Conservation (phyloP, 441 rosid genomes). For the Mallotus repandus region DNA sequence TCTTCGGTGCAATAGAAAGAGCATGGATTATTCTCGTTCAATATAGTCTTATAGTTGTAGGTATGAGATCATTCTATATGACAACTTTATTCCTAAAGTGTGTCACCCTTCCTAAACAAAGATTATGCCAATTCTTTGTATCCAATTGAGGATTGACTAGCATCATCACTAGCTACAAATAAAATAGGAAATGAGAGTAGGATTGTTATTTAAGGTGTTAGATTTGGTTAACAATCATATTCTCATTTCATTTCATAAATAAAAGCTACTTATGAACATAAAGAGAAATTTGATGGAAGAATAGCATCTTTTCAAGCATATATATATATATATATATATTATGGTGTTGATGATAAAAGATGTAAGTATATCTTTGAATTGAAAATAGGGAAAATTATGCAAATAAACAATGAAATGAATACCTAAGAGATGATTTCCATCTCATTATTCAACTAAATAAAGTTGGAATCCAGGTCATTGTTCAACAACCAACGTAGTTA, state of each 20-base stretch:
- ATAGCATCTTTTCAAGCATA: slow-evolving; percentile 7
- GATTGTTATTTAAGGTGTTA: not conserved
- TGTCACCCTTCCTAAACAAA: not conserved
- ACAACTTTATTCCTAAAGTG: not conserved
- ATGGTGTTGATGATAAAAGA: not conserved
- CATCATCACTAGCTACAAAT: not conserved
- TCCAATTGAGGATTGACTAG: not conserved
- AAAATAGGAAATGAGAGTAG: not conserved
- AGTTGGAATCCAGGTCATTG: slow-evolving; percentile 64
- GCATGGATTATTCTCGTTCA: not conserved
- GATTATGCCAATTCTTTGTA: slow-evolving; percentile 6
- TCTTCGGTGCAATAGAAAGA: not conserved
- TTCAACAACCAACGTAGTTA: slow-evolving; percentile 39
- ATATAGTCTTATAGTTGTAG: not conserved
- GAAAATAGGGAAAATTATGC: slow-evolving; percentile 11
- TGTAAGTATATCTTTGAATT: not conserved
- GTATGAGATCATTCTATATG: not conserved
- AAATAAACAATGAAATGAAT: slow-evolving; percentile 7
- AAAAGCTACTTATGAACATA: not conserved
- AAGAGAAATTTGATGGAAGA: not conserved
- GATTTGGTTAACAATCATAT: not conserved
- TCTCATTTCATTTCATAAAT: not conserved
- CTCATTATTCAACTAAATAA: slow-evolving; percentile 48
- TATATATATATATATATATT: no score
- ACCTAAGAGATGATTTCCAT: slow-evolving; percentile 38